Base-by-base conservation (phyloP, 345 rosid genomes). In the Syzygium oleosum region DNA sequence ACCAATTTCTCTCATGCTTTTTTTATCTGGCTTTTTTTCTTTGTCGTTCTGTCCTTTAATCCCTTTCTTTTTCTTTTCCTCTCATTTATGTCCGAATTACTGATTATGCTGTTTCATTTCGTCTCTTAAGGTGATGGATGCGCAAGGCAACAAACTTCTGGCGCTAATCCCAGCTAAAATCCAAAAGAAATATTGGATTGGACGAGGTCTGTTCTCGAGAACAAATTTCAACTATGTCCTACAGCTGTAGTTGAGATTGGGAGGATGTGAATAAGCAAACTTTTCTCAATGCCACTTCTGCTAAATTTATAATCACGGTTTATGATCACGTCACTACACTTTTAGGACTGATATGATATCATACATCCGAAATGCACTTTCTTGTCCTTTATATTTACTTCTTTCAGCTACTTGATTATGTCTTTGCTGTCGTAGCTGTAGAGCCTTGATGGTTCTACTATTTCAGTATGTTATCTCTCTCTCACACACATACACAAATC, bases 161-260 rank as follows among this genome's bases (percentile, higher is more conserved):
- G 98, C 99, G 11, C 84, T 96, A 80, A 94, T 98, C 90, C 99
- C 99, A 29, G 99, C 98, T 16, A 98, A 96, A 89, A 96, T 98
- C 91, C 98, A 95, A 73, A 97, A 93, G 95, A 94, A 95, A 91
- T 95, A 95, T 95, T 96, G 98, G 99, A 95, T 98, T 87, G 96
- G 95, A 92, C 93, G 95, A 94, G 99, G 99, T 97, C 89, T 31
- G 87, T 85, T 89, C 31, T 16, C 51, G 21, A 25, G 61, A 54
- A n/a, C 31, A 54, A 27, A 52, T 41, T 19, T 38, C 52, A 27
- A 31, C 46, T 43, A 27, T 59, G 31, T 53, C 49, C 83, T 38
- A 19, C 14, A 38, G 23, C 14, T 0, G 49, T 38, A 73, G 83
- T 73, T 73, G 49, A 73, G 83, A 73, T 73, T 19, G 27, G 25